Conservation (phyloP, 169 alveolate genomes). For the Plasmodium inui region DNA sequence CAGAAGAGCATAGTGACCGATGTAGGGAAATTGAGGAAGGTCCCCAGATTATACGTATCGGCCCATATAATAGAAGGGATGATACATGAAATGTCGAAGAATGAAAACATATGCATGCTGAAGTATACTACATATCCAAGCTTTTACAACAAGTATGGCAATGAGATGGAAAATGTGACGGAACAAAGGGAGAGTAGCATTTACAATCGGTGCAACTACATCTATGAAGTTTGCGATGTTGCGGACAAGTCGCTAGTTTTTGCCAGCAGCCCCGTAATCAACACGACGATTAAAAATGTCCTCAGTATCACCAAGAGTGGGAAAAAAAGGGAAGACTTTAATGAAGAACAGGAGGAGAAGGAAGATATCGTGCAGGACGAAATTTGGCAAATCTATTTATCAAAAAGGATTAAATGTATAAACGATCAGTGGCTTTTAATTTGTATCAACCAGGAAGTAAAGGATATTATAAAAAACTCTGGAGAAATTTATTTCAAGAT, state of each 20-base stretch:
- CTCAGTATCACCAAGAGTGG: conserved; percentile 76
- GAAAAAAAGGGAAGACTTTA: conserved; percentile 71
- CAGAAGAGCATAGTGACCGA: conserved; percentile 46
- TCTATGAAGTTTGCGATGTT: conserved; percentile 72
- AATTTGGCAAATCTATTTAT: conserved; percentile 75
- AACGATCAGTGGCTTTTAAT: conserved; percentile 72
- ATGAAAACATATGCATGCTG: conserved; percentile 68
- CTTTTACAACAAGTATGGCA: conserved; percentile 50
- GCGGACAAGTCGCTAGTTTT: conserved; percentile 69
- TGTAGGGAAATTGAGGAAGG: conserved; percentile 31
- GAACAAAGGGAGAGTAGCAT: conserved; percentile 16
- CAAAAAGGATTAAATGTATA: conserved; percentile 43
- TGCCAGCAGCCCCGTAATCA: conserved; percentile 70
- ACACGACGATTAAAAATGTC: conserved; percentile 61
- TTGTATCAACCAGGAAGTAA: conserved; percentile 60
- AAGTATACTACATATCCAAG: conserved; percentile 52
- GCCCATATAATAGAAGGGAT: conserved; percentile 76
- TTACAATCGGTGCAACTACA: conserved; percentile 59
- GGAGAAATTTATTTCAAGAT: conserved; percentile 66
- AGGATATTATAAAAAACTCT: conserved; percentile 29
- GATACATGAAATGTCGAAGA: conserved; percentile 56
- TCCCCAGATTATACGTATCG: conserved; percentile 58
- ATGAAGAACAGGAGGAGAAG: conserved; percentile 45
- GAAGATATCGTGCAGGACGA: conserved; percentile 62
- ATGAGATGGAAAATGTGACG: conserved; percentile 26